Base-by-base conservation (phyloP, 352 stramenopile genomes). In the Globisporangium heterothallicum region DNA sequence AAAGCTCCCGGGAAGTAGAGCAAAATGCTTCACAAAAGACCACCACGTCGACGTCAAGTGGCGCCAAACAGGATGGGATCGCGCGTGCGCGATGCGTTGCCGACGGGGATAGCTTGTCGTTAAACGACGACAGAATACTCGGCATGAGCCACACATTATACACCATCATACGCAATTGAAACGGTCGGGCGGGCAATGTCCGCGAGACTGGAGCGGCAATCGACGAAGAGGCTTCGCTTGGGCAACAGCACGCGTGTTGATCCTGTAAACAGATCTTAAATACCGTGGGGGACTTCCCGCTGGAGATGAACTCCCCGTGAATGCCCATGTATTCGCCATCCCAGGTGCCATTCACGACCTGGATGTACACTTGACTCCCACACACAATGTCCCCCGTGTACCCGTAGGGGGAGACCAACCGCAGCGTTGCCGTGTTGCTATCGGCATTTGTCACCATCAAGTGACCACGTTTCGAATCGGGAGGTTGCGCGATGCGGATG, bases 111-210 rank as follows among this genome's bases (percentile, higher is more conserved):
- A 89, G 49, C 60, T 84, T 86, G 49, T 74, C 71, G 51, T 78
- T 86, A 52, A 86, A 67, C 1, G 62, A 81, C 19, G 66, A 72
- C 22, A 86, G 63, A 18, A 86, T 71, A 47, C 69, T 72, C 2
- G 78, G 78, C 24, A 89, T 49, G 9, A 89, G 52, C 78, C 78
- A 89, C 16, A 89, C 74, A 42, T 89, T 89, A 65, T 89, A 89
- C 12, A 72, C 66, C 71, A 84, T 74, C 19, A 86, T 61, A 6
- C 78, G 74, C 18, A 89, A 57, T 19, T 61, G 58, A 41, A 84
- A 78, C 1, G 72, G 45, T 24, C 34, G 34, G 10, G 43, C 24
- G n/a, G 26, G 18, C 42, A 18, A 22, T 25, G 16, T 26, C 40
- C 22, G 19, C 19, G 44, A 38, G 34, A 16, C 10, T 46, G 34